phyloP scores from a whole-genome alignment of 208 protist species.

The Crithidia sp. region DNA sequence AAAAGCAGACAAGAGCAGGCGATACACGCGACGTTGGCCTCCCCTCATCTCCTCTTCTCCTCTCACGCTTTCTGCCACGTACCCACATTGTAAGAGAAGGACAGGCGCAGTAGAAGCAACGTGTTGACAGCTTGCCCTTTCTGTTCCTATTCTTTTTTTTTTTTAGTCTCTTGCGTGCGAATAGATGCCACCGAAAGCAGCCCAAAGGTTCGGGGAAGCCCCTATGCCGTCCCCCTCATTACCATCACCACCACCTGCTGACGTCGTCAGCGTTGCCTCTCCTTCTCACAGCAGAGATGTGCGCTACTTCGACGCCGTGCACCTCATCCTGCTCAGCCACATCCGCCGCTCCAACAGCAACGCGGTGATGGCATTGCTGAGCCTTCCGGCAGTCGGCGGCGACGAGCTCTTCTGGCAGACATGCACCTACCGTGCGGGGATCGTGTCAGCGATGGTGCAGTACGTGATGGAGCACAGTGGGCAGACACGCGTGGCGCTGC shows the following conservation, averaged over 20 bases:
- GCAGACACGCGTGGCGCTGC: conserved; percentile 6
- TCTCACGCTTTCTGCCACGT: too few relatives aligned
- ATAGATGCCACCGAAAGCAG: too few relatives aligned
- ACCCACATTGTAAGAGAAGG: too few relatives aligned
- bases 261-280: too few relatives aligned
- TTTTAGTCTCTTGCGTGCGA: too few relatives aligned
- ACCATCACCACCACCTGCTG: too few relatives aligned
- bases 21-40: too few relatives aligned
- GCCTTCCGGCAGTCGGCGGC: conserved; percentile 40
- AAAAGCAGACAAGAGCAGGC: too few relatives aligned
- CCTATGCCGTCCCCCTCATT: neutral
- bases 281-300: neutral
- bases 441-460: conserved; percentile 55
- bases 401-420: conserved; percentile 71
- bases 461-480: conserved; percentile 32
- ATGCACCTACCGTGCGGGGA: conserved; percentile 70
- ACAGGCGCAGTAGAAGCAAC: too few relatives aligned
- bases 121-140: too few relatives aligned
- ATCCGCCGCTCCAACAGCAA: conserved; percentile 47
- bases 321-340: conserved; percentile 64
- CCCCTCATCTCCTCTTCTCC: too few relatives aligned
- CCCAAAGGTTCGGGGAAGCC: neutral
- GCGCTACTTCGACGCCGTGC: conserved; percentile 61
- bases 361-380: conserved; percentile 49
- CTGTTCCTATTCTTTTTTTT: too few relatives aligned